A percentile compares a stretch with the other conserved stretches of the same genome.
These are phyloP conservation scores for Helichrysum umbraculigerum DNA, from an alignment of 129 eudicot species.

Conservation along the genomic window DNA sequence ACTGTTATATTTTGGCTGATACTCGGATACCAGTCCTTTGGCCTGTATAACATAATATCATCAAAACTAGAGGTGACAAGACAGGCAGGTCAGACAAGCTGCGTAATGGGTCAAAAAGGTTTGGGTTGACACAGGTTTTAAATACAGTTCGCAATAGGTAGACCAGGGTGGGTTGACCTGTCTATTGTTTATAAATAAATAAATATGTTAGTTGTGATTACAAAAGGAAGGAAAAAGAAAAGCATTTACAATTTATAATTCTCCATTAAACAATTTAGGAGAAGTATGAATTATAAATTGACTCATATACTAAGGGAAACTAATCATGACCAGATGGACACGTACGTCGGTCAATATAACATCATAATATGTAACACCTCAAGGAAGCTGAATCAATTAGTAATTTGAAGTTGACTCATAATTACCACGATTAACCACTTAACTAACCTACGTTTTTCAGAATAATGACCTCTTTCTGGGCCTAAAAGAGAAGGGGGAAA, in stretches of 20 bases:
- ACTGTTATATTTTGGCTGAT: constrained; percentile 96
- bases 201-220: background rate
- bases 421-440: background rate
- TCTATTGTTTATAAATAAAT: background rate
- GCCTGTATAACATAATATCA: constrained; percentile 60
- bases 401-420: background rate
- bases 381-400: background rate
- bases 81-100: background rate
- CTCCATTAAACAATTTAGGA: background rate
- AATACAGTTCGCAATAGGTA: background rate
- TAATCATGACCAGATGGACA: background rate
- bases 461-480: background rate
- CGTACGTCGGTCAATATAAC: background rate
- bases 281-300: background rate
- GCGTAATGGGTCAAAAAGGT: background rate
- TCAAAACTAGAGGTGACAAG: background rate
- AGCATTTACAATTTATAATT: background rate
- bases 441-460: background rate
- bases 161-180: background rate
- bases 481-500: background rate
- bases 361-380: background rate
- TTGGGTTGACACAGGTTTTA: background rate
- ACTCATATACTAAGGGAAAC: background rate
- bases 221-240: background rate
- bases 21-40: constrained; percentile 89